Percentiles rank a stretch among this genome's conserved stretches.
phyloP scores from a whole-genome alignment of 345 rosid genomes.

The Trapa bicornis region DNA sequence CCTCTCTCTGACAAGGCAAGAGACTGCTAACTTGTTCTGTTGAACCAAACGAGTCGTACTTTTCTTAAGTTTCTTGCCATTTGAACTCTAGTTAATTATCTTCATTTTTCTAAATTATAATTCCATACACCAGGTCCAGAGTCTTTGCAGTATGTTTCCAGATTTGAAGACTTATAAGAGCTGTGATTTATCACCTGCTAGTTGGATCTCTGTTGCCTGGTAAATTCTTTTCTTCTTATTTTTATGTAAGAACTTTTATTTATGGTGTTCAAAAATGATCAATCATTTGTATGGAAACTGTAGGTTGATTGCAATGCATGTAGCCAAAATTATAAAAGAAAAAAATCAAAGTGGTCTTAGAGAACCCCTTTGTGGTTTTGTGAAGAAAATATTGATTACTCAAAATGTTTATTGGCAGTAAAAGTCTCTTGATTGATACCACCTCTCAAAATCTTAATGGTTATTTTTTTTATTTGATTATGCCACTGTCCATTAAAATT shows the following conservation, averaged over 20 bases:
- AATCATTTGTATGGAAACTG: neutral
- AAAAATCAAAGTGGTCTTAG: neutral
- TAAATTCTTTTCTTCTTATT: constrained; percentile 10
- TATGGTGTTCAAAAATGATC: neutral
- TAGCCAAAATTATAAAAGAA: too few species aligned
- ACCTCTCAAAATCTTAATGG: neutral
- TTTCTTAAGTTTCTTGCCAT: neutral
- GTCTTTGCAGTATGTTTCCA: constrained; percentile 46
- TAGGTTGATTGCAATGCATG: neutral
- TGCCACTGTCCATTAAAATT: neutral
- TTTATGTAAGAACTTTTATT: neutral
- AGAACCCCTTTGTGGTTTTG: neutral
- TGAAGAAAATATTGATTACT: too few species aligned
- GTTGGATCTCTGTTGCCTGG: constrained; percentile 93
- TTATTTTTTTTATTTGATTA: neutral
- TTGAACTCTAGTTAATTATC: neutral
- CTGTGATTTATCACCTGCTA: constrained; percentile 61
- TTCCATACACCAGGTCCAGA: constrained; percentile 29
- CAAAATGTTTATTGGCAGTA: too few species aligned
- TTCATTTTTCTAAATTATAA: constrained; percentile 8
- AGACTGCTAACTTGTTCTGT: constrained; percentile 1
- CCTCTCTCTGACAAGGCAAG: constrained; percentile 55
- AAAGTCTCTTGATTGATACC: neutral
- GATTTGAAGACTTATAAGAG: constrained; percentile 48
- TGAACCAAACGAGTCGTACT: neutral